These are phyloP conservation scores for Xylaria acuta DNA, from an alignment of 495 filamentous ascomycete species.

Conservation along the genomic window DNA sequence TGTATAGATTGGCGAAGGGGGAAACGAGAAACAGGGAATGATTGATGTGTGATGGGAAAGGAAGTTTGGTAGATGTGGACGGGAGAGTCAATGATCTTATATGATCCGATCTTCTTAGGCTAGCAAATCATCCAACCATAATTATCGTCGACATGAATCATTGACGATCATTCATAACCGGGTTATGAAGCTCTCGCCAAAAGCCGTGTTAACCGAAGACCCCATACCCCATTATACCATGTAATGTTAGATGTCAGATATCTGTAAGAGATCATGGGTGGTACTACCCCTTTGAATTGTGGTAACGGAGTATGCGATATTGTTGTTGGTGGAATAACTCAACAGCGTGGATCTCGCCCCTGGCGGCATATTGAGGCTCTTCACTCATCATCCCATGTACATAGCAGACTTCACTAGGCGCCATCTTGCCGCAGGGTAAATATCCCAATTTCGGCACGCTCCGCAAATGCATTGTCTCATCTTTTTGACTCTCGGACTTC, in stretches of 20 bases:
- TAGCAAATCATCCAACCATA: constrained; percentile 32
- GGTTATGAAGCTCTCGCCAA: constrained; percentile 26
- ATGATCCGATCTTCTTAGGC: constrained; percentile 34
- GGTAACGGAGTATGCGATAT: not conserved
- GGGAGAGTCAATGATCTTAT: constrained; percentile 38
- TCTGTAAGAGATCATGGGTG: constrained; percentile 4
- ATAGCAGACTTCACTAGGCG: not conserved
- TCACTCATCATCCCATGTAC: not conserved
- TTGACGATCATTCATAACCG: constrained; percentile 24
- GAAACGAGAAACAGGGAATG: constrained; percentile 18
- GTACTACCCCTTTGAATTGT: constrained; percentile 9
- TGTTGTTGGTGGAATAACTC: not conserved
- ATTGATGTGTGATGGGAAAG: constrained; percentile 42
- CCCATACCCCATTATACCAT: constrained; percentile 20
- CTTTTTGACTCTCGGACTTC: not conserved
- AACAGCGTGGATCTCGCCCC: not conserved
- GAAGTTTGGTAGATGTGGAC: constrained; percentile 28
- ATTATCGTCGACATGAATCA: constrained; percentile 17
- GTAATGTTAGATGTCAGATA: not conserved
- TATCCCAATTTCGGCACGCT: constrained; percentile 1
- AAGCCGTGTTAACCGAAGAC: constrained; percentile 35
- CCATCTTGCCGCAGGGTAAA: not conserved
- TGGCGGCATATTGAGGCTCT: not conserved
- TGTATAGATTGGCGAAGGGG: constrained; percentile 24
- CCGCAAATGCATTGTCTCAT: constrained; percentile 1